A percentile compares a stretch with the other conserved stretches of the same genome.
Evolutionary conservation across 1,284 basidiomycete species (phyloP).

Genomic region (Pisolithus thermaeus): DNA sequence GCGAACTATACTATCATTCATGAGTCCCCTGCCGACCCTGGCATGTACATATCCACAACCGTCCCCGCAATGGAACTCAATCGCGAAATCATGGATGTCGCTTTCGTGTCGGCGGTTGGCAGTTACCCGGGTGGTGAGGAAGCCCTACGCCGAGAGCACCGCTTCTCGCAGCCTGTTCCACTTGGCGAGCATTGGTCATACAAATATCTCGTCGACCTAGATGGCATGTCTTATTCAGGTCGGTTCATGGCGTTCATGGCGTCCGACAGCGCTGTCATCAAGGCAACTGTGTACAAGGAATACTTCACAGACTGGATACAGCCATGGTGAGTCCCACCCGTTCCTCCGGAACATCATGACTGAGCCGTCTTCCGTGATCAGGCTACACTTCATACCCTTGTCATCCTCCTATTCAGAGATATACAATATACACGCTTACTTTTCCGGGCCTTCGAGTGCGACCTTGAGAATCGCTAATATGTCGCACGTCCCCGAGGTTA

Average conservation of each 20-base stretch:
- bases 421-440: slow-evolving; percentile 88
- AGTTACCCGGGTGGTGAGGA: slow-evolving; percentile 79
- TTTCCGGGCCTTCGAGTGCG: slow-evolving; percentile 71
- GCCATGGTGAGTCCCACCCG: slow-evolving; percentile 56
- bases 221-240: slow-evolving; percentile 94
- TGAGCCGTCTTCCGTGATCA: slow-evolving; percentile 26
- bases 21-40: slow-evolving; percentile 60
- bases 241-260: slow-evolving; percentile 84
- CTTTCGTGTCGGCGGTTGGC: slow-evolving; percentile 77
- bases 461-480: slow-evolving; percentile 51
- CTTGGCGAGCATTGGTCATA: slow-evolving; percentile 87
- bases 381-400: slow-evolving; percentile 91
- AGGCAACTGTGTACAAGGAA: slow-evolving; percentile 86
- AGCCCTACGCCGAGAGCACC: slow-evolving; percentile 62
- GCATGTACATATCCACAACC: slow-evolving; percentile 52
- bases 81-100: slow-evolving; percentile 80
- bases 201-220: slow-evolving; percentile 88
- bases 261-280: slow-evolving; percentile 83
- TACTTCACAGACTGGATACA: slow-evolving; percentile 84
- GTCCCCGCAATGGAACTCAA: slow-evolving; percentile 68
- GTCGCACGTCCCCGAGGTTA: slow-evolving; percentile 16
- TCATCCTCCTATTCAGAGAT: slow-evolving; percentile 84
- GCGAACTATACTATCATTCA: slow-evolving; percentile 70
- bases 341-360: background rate
- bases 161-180: slow-evolving; percentile 73